Evolutionary conservation across 768 basidiomycete genomes (phyloP).

Genomic region (Suillus weaverae): DNA sequence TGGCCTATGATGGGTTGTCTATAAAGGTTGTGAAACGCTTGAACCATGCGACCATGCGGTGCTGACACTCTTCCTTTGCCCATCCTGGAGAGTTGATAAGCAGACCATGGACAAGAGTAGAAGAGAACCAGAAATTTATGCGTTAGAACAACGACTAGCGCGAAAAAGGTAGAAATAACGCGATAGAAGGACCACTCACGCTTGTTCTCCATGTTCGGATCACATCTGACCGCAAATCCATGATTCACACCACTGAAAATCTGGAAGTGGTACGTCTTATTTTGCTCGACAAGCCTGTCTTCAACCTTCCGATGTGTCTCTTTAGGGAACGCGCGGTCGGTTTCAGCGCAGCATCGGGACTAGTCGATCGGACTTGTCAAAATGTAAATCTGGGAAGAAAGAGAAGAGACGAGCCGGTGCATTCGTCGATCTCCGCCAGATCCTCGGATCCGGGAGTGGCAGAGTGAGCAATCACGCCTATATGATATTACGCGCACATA

Average conservation of each 20-base stretch:
- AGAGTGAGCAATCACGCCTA: constrained; percentile 51
- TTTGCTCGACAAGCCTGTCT: constrained; percentile 44
- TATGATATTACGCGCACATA: background rate
- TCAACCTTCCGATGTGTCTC: constrained; percentile 50
- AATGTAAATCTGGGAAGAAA: background rate
- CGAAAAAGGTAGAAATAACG: background rate
- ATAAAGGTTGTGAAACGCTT: constrained; percentile 7
- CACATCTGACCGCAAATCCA: background rate
- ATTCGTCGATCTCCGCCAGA: constrained; percentile 46
- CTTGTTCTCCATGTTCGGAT: background rate
- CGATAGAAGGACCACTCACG: background rate
- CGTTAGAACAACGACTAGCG: background rate
- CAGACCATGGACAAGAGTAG: background rate
- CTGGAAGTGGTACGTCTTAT: constrained; percentile 50
- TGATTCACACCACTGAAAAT: constrained; percentile 43
- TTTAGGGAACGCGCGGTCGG: constrained; percentile 46
- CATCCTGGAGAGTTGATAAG: constrained; percentile 20
- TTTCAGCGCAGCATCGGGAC: constrained; percentile 54
- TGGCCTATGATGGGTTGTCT: constrained; percentile 11
- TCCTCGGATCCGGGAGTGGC: constrained; percentile 29
- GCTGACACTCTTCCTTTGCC: constrained; percentile 53
- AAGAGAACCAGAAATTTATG: background rate
- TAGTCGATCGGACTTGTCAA: constrained; percentile 18
- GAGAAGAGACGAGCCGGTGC: constrained; percentile 41
- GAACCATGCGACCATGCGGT: constrained; percentile 46